phyloP scores from a whole-genome alignment of 441 rosid species.

The Biscutella laevigata region DNA sequence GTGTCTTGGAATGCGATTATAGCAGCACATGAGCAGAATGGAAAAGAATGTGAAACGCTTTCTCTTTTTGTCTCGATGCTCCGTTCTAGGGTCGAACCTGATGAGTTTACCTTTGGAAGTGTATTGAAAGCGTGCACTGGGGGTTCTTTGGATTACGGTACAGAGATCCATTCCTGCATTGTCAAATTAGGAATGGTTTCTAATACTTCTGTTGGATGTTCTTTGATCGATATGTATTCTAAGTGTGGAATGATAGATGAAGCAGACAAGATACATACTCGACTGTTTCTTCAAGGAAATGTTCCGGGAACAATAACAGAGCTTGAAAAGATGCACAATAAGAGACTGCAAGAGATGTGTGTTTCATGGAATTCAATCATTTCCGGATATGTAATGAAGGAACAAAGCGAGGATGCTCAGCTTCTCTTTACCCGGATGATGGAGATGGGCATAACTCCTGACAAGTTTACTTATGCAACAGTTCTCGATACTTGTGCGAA shows the following conservation, averaged over 20 bases:
- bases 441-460: constrained; percentile 54
- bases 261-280: constrained; percentile 62
- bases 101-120: constrained; percentile 87
- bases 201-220: constrained; percentile 59
- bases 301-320: constrained; percentile 49
- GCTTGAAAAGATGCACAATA: constrained; percentile 52
- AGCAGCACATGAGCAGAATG: constrained; percentile 73
- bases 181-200: constrained; percentile 64
- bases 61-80: constrained; percentile 58
- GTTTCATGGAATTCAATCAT: constrained; percentile 90
- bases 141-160: constrained; percentile 42
- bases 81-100: constrained; percentile 53
- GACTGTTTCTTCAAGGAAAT: constrained; percentile 32
- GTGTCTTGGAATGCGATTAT: constrained; percentile 93
- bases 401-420: constrained; percentile 78
- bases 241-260: constrained; percentile 68
- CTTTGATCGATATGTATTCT: constrained; percentile 82
- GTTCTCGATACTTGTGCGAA: constrained; percentile 84
- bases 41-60: constrained; percentile 45
- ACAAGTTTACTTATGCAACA: constrained; percentile 77
- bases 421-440: constrained; percentile 55
- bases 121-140: constrained; percentile 70
- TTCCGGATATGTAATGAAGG: constrained; percentile 57
- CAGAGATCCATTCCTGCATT: constrained; percentile 59
- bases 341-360: constrained; percentile 42